A percentile compares a stretch with the other conserved stretches of the same genome.
Evolutionary conservation across 2,329 filamentous ascomycete species (phyloP).

Genomic region (Leptographium lundbergii): DNA sequence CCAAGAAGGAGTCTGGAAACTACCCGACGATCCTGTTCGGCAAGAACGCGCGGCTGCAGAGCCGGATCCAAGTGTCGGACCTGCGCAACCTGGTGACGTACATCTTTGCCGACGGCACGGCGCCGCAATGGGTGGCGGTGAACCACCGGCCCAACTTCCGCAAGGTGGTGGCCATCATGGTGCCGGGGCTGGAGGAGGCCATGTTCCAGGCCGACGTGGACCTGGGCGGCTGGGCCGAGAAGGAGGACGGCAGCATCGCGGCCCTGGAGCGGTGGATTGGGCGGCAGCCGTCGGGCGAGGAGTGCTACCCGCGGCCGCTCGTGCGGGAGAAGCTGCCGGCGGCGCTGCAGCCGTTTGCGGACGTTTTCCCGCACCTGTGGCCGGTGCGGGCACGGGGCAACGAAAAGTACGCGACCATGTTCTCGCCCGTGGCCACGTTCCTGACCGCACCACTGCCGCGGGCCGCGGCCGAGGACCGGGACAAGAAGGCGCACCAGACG

Average conservation of each 20-base stretch:
- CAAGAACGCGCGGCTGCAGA: slow-evolving; percentile 42
- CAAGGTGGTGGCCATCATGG: slow-evolving; percentile 82
- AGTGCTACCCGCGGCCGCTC: slow-evolving; percentile 45
- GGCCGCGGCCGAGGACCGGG: slow-evolving; percentile 49
- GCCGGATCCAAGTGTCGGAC: slow-evolving; percentile 49
- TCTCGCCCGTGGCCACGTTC: slow-evolving; percentile 79
- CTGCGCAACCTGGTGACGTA: slow-evolving; percentile 53
- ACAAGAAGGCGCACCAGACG: slow-evolving; percentile 28
- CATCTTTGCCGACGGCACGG: slow-evolving; percentile 51
- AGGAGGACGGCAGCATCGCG: slow-evolving; percentile 16
- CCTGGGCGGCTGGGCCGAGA: slow-evolving; percentile 30
- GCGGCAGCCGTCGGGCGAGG: slow-evolving; percentile 23
- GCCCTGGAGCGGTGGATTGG: slow-evolving; percentile 26
- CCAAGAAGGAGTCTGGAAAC: slow-evolving; percentile 38
- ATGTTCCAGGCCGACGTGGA: slow-evolving; percentile 64
- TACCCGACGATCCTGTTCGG: slow-evolving; percentile 50
- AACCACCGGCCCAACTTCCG: slow-evolving; percentile 50
- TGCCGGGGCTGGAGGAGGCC: slow-evolving; percentile 77
- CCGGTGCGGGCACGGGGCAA: slow-evolving; percentile 81
- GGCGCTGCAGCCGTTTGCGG: slow-evolving; percentile 53
- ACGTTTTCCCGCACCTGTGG: slow-evolving; percentile 83
- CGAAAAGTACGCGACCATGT: slow-evolving; percentile 60
- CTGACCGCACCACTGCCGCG: slow-evolving; percentile 63
- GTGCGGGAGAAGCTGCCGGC: slow-evolving; percentile 37
- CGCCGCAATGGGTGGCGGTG: slow-evolving; percentile 53